Conservation (phyloP, 2,329 filamentous ascomycete species). For the Botrytis elliptica region DNA sequence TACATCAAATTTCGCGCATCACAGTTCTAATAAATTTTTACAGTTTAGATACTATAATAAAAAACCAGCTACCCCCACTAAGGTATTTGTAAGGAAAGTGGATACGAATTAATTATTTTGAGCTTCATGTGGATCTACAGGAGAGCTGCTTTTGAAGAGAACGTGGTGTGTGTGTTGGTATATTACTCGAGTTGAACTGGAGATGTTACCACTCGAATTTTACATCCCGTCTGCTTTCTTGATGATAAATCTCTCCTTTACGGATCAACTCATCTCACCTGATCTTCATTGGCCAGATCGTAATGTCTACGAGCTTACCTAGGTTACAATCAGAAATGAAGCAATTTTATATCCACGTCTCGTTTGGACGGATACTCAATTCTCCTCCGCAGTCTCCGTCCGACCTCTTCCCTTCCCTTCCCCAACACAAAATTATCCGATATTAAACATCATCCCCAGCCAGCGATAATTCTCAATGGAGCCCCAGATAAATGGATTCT, state of each 20-base stretch:
- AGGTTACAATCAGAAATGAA: not conserved
- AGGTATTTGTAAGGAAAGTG: slow-evolving; percentile 10
- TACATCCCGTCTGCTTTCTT: not conserved
- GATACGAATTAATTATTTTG: not conserved
- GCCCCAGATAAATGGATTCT: slow-evolving; percentile 8
- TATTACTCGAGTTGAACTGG: not conserved
- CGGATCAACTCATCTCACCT: not conserved
- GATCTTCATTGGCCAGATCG: not conserved
- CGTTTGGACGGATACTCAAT: not conserved
- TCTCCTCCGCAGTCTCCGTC: not conserved
- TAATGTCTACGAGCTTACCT: not conserved
- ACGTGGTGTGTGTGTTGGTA: not conserved
- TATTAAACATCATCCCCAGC: slow-evolving; percentile 2
- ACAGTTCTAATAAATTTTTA: too few relatives aligned
- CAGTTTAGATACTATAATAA: too few relatives aligned
- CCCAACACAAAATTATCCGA: not conserved
- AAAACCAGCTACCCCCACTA: too few relatives aligned
- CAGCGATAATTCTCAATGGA: slow-evolving; percentile 14
- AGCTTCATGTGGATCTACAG: not conserved
- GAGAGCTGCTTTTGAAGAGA: not conserved
- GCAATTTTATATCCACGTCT: slow-evolving; percentile 21
- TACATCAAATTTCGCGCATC: too few relatives aligned
- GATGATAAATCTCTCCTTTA: not conserved
- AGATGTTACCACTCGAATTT: not conserved
- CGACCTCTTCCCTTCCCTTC: not conserved